Evolutionary conservation across 1,139 yeast genomes (phyloP).

Genomic region (Zygosaccharomyces pseudobailii): DNA sequence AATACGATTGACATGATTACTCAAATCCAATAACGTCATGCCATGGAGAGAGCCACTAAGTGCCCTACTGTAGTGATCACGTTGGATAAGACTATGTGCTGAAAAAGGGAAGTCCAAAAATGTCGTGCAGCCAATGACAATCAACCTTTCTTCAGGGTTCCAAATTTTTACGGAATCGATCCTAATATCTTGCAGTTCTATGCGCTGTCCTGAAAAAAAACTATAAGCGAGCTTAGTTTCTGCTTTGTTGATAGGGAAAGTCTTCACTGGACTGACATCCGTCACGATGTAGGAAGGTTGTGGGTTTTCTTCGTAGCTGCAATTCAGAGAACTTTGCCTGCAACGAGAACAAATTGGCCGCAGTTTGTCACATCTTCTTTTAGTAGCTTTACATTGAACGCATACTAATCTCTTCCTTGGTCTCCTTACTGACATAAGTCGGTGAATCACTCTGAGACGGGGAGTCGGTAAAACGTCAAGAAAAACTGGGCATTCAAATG

Average conservation of each 20-base stretch:
- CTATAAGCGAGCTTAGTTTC: background rate
- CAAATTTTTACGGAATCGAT: background rate
- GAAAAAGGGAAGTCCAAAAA: constrained; percentile 4
- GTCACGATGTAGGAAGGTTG: background rate
- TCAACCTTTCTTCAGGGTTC: constrained; percentile 1
- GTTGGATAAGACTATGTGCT: background rate
- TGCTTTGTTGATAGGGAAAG: background rate
- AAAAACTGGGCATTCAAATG: background rate
- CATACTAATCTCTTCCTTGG: background rate
- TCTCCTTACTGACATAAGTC: background rate
- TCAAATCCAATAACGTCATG: background rate
- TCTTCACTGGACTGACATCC: background rate
- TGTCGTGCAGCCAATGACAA: background rate
- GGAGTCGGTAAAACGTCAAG: background rate
- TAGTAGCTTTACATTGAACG: constrained; percentile 2
- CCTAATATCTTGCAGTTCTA: background rate
- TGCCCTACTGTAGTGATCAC: constrained; percentile 3
- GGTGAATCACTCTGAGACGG: background rate
- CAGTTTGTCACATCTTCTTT: constrained; percentile 4
- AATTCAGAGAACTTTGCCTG: background rate
- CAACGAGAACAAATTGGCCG: constrained; percentile 6
- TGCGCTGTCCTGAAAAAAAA: background rate
- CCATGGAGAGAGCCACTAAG: background rate
- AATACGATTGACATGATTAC: background rate
- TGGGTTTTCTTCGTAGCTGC: background rate